These are phyloP conservation scores for Cicer chorassanicum DNA, from an alignment of 306 rosid genomes.

Conservation along the genomic window DNA sequence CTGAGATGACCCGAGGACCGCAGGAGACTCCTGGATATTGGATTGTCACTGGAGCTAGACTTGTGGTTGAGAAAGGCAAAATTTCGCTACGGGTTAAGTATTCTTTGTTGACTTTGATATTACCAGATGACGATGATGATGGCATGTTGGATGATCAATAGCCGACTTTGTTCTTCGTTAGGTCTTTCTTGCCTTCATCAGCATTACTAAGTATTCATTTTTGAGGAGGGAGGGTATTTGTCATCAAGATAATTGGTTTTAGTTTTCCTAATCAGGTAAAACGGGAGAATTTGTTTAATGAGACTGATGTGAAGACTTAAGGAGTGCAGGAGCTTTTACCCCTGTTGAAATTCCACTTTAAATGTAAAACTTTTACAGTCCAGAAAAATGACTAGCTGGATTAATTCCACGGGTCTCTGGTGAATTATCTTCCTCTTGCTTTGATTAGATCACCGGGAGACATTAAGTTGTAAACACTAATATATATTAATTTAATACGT, in stretches of 20 bases:
- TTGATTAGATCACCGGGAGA: conserved; percentile 16
- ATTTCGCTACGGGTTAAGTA: conserved; percentile 83
- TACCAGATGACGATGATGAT: conserved; percentile 87
- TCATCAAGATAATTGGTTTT: neutral
- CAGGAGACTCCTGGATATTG: conserved; percentile 96
- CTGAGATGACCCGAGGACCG: conserved; percentile 97
- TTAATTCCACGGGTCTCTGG: conserved; percentile 30
- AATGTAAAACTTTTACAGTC: conserved; percentile 23
- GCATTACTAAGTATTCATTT: conserved; percentile 17
- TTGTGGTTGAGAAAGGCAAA: conserved; percentile 81
- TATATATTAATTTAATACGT: conserved; percentile 15
- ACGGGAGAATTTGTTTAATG: neutral
- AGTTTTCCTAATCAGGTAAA: conserved; percentile 22
- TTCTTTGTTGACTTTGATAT: conserved; percentile 74
- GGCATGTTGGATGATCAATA: conserved; percentile 68
- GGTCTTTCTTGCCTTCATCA: conserved; percentile 35
- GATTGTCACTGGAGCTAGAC: conserved; percentile 97
- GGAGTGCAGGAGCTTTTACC: neutral
- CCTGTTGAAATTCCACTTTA: conserved; percentile 23
- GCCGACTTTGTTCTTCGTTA: conserved; percentile 37
- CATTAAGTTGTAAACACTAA: conserved; percentile 32
- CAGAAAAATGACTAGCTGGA: conserved; percentile 29
- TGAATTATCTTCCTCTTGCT: neutral
- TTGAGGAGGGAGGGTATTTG: conserved; percentile 4
- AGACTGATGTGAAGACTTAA: conserved; percentile 7